Evolutionary conservation across 176 grass and related monocot genomes (phyloP), one percentile per base, ranked within the genome.

Genomic region (Typha latifolia): DNA sequence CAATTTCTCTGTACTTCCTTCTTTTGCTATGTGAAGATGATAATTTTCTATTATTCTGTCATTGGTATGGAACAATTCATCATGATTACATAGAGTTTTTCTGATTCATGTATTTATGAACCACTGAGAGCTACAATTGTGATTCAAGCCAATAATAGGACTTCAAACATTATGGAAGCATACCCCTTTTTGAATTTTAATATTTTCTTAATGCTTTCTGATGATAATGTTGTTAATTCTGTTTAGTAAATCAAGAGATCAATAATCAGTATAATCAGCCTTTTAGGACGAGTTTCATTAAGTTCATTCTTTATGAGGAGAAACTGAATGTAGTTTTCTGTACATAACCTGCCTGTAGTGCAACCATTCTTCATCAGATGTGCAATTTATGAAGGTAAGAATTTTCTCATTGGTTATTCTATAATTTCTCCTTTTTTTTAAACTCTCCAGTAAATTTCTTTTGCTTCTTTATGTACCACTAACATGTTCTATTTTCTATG

Each of bases 41-140:
- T 59, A 12, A 59, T 59, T 59, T 59, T 59, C 18, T 59, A 59
- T 59, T 59, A 19, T 59, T 59, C 53, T 19, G 53, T 59, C n/a
- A 9, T 59, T 16, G 16, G 5, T 9, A 11, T 9, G 20, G 53
- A 59, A 59, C 16, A 59, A 11, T 59, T 59, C 18, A 5, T 59
- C 2, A 3, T 6, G 20, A 59, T 19, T 19, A 22, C 18, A 19
- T 59, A 9, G 53, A n/a, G 20, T 21, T 20, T 18, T 10, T 57
- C 10, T 57, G 52, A 57, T 57, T 59, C 18, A 22, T 22, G 53
- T 43, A 43, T 43, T 43, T 43, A 10, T 43, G 27, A 43, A 43
- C 37, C 37, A 43, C 7, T 43, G 37, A 43, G 10, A 43, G 37
- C 9, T 43, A 43, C 37, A 43, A 43, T 43, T 10, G 37, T 10